Percentiles rank a stretch among this genome's conserved stretches.
Evolutionary conservation across 768 basidiomycete genomes (phyloP).

Genomic region (Mycena sanguinolenta): DNA sequence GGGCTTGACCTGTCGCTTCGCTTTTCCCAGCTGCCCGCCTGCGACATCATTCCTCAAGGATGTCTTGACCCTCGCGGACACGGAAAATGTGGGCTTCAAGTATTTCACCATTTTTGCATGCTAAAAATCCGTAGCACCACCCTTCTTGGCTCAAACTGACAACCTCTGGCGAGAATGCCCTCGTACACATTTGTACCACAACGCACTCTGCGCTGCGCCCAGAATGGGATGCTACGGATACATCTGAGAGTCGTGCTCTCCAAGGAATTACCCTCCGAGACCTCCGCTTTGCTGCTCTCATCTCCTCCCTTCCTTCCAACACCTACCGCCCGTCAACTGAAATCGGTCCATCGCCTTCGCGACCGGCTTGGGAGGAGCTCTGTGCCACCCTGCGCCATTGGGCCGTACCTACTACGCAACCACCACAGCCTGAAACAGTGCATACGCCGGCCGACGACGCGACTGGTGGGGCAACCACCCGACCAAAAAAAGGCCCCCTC

Average conservation of each 20-base stretch:
- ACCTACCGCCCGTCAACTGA: not conserved
- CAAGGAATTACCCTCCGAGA: constrained; percentile 35
- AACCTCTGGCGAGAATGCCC: not conserved
- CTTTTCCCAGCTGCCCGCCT: not conserved
- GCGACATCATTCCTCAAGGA: constrained; percentile 26
- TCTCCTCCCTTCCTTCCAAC: constrained; percentile 29
- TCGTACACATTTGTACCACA: constrained; percentile 25
- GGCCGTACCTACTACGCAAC: not conserved
- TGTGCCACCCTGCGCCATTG: constrained; percentile 17
- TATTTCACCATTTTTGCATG: not conserved
- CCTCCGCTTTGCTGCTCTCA: constrained; percentile 34
- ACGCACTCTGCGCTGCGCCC: constrained; percentile 35
- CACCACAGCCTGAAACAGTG: too few relatives aligned
- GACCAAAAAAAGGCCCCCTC: not conserved
- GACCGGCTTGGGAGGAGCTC: constrained; percentile 25
- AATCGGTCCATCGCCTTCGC: constrained; percentile 14
- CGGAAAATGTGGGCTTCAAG: constrained; percentile 21
- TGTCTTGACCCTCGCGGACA: constrained; percentile 23
- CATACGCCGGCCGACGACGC: not conserved
- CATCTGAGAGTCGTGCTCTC: constrained; percentile 10
- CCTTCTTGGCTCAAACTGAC: constrained; percentile 21
- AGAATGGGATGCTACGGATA: constrained; percentile 20
- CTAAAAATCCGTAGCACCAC: constrained; percentile 25
- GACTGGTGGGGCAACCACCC: not conserved
- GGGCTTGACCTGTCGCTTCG: constrained; percentile 25